phyloP scores from a whole-genome alignment of 2,329 filamentous ascomycete species.

The Xylariales sp. region DNA sequence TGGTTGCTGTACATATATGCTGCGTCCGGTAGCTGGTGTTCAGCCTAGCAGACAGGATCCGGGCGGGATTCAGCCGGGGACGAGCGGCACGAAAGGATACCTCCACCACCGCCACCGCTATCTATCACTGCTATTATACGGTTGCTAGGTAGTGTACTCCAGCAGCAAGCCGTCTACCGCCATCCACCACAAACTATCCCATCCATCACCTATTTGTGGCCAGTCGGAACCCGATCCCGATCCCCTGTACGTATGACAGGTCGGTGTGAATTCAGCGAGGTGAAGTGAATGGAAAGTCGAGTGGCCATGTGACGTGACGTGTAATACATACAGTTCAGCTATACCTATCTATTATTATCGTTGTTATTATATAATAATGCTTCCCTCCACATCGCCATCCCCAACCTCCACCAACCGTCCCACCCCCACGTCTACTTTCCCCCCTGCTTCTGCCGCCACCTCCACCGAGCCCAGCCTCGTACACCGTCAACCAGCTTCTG shows the following conservation, averaged over 20 bases:
- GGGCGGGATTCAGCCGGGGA: too few species aligned
- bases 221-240: slow-evolving; percentile 15
- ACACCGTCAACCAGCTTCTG: slow-evolving; percentile 30
- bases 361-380: slow-evolving; percentile 32
- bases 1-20: too few species aligned
- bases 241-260: slow-evolving; percentile 20
- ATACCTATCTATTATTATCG: not conserved
- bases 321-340: slow-evolving; percentile 1
- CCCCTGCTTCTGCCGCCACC: slow-evolving; percentile 21
- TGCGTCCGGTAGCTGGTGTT: not conserved
- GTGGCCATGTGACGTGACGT: slow-evolving; percentile 11
- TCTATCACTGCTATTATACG: too few species aligned
- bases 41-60: not conserved
- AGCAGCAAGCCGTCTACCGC: not conserved
- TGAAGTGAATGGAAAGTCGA: not conserved
- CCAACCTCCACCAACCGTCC: slow-evolving; percentile 20
- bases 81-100: too few species aligned
- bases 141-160: not conserved
- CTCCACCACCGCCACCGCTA: too few species aligned
- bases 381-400: slow-evolving; percentile 31
- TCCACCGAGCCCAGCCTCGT: slow-evolving; percentile 35
- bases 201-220: not conserved
- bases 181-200: not conserved
- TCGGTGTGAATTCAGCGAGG: not conserved
- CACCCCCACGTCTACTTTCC: slow-evolving; percentile 21